Evolutionary conservation across 495 filamentous ascomycete genomes (phyloP).

Genomic region (Neurospora hispaniola): DNA sequence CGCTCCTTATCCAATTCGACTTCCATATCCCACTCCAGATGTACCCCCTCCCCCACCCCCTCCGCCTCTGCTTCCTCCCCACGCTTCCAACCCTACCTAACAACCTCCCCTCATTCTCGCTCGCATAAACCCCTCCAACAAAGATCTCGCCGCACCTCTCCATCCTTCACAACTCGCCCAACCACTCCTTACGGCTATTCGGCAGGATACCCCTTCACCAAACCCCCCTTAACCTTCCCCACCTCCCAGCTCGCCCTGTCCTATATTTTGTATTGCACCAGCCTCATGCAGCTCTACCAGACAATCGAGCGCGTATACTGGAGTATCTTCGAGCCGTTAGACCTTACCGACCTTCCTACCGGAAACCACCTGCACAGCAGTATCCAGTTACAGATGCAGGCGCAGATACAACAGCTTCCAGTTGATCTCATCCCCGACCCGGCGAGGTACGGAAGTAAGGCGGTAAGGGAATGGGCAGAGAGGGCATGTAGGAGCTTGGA

Average conservation of each 20-base stretch:
- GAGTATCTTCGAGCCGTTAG: constrained; percentile 24
- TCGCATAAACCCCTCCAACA: constrained; percentile 21
- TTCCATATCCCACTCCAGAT: not conserved
- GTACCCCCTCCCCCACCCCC: not conserved
- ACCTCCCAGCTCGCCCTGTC: constrained; percentile 21
- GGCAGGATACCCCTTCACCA: not conserved
- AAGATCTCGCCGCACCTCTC: constrained; percentile 1
- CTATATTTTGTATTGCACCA: constrained; percentile 32
- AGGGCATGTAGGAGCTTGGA: constrained; percentile 31
- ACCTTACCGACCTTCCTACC: constrained; percentile 1
- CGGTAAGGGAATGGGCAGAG: constrained; percentile 22
- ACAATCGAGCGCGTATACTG: constrained; percentile 27
- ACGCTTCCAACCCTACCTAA: not conserved
- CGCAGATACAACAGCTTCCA: constrained; percentile 4
- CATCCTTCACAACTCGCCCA: not conserved
- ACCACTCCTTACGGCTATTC: not conserved
- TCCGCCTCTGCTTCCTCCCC: not conserved
- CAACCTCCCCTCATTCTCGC: not conserved
- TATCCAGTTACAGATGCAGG: not conserved
- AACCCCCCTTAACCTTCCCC: constrained; percentile 21
- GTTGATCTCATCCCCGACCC: not conserved
- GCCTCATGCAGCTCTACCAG: constrained; percentile 29
- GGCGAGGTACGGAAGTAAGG: constrained; percentile 9
- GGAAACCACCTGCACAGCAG: not conserved
- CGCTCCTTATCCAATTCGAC: not conserved